Conservation (phyloP, 225 moss, liverwort and hornwort genomes). For the Sphagnum contortum region DNA sequence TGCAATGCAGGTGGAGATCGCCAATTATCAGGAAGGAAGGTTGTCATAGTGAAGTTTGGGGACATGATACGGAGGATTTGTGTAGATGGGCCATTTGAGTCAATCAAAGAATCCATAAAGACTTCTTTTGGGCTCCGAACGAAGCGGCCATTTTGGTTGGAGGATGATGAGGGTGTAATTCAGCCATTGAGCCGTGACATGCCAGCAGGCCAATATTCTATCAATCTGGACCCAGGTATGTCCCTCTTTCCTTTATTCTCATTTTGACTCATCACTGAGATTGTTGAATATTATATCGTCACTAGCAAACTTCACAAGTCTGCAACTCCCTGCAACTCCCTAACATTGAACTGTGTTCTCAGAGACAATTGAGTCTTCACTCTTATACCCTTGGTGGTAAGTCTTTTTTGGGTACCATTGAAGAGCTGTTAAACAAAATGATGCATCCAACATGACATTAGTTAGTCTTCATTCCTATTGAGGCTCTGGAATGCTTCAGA, state of each 20-base stretch:
- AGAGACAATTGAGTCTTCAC: too few relatives aligned
- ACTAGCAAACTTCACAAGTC: too few relatives aligned
- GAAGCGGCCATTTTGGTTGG: constrained; percentile 88
- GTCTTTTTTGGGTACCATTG: too few relatives aligned
- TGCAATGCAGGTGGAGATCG: constrained; percentile 29
- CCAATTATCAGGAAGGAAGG: constrained; percentile 44
- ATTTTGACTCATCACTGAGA: too few relatives aligned
- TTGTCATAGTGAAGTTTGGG: constrained; percentile 73
- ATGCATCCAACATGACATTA: too few relatives aligned
- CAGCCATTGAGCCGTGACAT: constrained; percentile 94
- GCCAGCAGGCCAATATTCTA: constrained; percentile 70
- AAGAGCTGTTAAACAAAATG: too few relatives aligned
- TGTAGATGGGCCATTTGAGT: constrained; percentile 92
- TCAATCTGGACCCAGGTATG: constrained; percentile 84
- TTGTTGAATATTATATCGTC: too few relatives aligned
- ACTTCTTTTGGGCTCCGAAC: constrained; percentile 87
- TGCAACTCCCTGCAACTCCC: too few relatives aligned
- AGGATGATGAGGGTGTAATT: constrained; percentile 89
- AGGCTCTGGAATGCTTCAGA: too few relatives aligned
- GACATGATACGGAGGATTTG: constrained; percentile 65
- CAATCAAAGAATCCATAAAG: constrained; percentile 94
- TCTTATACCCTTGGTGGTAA: too few relatives aligned
- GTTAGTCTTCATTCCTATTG: too few relatives aligned
- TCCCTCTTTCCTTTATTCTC: neutral
- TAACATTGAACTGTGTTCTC: too few relatives aligned